A percentile compares a stretch with the other conserved stretches of the same genome.
phyloP scores from a whole-genome alignment of 2,329 filamentous ascomycete species.

The Apiospora sp. region DNA sequence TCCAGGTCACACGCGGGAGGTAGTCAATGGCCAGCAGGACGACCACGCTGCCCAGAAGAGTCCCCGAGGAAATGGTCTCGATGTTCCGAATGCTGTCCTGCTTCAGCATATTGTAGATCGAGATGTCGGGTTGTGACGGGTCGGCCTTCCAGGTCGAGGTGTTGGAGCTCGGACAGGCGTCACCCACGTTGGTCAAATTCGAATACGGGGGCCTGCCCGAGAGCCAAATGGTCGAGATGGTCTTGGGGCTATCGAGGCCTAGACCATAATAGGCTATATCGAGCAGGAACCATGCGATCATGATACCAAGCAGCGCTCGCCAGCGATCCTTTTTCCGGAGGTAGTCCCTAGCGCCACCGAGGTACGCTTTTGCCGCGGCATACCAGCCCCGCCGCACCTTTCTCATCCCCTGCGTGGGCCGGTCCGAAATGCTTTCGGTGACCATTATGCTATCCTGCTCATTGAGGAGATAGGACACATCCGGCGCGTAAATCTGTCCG shows the following conservation, averaged over 20 bases:
- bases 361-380: constrained; percentile 26
- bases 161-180: neutral
- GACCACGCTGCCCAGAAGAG: constrained; percentile 34
- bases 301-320: constrained; percentile 43
- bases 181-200: constrained; percentile 7
- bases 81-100: constrained; percentile 35
- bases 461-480: constrained; percentile 27
- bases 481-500: constrained; percentile 31
- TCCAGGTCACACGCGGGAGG: constrained; percentile 37
- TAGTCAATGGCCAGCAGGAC: constrained; percentile 37
- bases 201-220: neutral
- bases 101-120: constrained; percentile 34
- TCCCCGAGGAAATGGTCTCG: constrained; percentile 34
- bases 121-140: constrained; percentile 28
- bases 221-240: constrained; percentile 35
- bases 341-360: constrained; percentile 30
- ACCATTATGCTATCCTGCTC: neutral
- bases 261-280: constrained; percentile 56
- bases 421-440: neutral
- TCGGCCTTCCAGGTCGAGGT: constrained; percentile 30
- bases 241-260: constrained; percentile 45
- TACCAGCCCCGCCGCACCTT: neutral
- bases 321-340: constrained; percentile 39
- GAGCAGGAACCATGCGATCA: constrained; percentile 52
- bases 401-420: neutral